Conservation (phyloP, 2,329 filamentous ascomycete genomes). For the Cordyceps farinosa region DNA sequence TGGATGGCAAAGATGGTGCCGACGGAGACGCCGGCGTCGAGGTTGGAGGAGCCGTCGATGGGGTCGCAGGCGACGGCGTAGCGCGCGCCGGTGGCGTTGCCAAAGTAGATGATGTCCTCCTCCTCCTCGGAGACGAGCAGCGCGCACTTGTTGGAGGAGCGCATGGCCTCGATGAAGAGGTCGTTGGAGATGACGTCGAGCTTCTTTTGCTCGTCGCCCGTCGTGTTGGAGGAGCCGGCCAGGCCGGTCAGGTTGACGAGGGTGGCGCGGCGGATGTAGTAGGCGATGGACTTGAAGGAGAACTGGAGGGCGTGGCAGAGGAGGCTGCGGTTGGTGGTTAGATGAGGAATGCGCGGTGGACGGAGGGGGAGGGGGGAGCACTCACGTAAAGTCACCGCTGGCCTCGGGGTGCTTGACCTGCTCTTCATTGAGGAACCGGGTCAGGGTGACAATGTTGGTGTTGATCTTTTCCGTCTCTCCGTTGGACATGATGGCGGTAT, state of each 20-base stretch:
- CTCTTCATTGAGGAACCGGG: constrained; percentile 93
- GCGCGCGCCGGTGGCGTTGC: constrained; percentile 67
- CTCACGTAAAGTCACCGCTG: constrained; percentile 97
- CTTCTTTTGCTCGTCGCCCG: constrained; percentile 99
- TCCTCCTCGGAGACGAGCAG: constrained; percentile 97
- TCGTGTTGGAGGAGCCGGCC: constrained; percentile 90
- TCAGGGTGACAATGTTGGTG: constrained; percentile 93
- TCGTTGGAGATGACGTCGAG: constrained; percentile 99
- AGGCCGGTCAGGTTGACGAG: constrained; percentile 94
- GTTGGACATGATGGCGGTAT: constrained; percentile 31
- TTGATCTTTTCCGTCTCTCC: constrained; percentile 77
- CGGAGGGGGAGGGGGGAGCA: constrained; percentile 19
- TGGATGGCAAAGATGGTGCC: constrained; percentile 96
- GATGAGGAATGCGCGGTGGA: neutral
- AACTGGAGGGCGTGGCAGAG: constrained; percentile 98
- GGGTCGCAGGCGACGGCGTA: constrained; percentile 97
- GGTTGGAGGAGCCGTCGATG: constrained; percentile 95
- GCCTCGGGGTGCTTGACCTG: constrained; percentile 90
- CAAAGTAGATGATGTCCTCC: constrained; percentile 86
- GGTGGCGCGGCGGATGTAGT: constrained; percentile 95
- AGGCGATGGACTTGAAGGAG: constrained; percentile 99
- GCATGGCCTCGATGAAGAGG: constrained; percentile 94
- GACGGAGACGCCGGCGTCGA: constrained; percentile 95
- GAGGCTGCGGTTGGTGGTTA: constrained; percentile 53
- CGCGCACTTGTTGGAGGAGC: constrained; percentile 83